Base-by-base conservation (phyloP, 1,284 basidiomycete species). In the Apiotrichum domesticum region DNA sequence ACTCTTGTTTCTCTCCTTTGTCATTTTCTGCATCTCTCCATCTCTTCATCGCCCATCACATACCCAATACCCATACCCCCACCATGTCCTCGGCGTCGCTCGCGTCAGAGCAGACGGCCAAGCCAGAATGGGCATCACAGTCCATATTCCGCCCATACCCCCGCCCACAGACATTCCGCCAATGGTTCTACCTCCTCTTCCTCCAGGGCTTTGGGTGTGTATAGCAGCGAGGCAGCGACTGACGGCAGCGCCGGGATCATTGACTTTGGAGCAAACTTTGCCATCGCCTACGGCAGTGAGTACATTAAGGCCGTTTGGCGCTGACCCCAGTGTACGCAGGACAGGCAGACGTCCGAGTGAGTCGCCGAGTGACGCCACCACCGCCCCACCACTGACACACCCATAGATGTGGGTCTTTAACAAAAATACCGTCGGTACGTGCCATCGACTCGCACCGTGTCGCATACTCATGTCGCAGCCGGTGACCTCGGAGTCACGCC, bases 401-500 rank as follows among this genome's bases (percentile, higher is more conserved):
- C 9, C 43, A 8, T 54, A 69, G 67, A 74, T 78, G 69, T 78
- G 76, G 76, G 71, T 76, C 3, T 68, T 77, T 46, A 56, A 46
- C 33, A 60, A 74, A 51, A 74, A 71, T 55, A 76, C 75, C 6
- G 66, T 77, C 29, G 55, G 37, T 39, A 13, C 8, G 37, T 39
- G 29, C 29, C 29, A 29, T 29, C 29, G 37, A 45, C 43, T 45
- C 43, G 4, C 21, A 21, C 5, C 6, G 21, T 45, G 6, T 33
- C 21, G 37, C 37, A 9, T 8, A 39, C 44, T 43, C 8, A 45
- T 29, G 11, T 29, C 3, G n/a, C n/a, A 35, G 69, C 76, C 6
- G 75, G 76, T 37, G 75, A 77, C 53, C 66, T 78, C 5, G 76
- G 76, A 21, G 75, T 78, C 3, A 77, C 76, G 11, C 71, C 72